phyloP scores from a whole-genome alignment of 345 rosid species.

The Cardamine resedifolia region DNA sequence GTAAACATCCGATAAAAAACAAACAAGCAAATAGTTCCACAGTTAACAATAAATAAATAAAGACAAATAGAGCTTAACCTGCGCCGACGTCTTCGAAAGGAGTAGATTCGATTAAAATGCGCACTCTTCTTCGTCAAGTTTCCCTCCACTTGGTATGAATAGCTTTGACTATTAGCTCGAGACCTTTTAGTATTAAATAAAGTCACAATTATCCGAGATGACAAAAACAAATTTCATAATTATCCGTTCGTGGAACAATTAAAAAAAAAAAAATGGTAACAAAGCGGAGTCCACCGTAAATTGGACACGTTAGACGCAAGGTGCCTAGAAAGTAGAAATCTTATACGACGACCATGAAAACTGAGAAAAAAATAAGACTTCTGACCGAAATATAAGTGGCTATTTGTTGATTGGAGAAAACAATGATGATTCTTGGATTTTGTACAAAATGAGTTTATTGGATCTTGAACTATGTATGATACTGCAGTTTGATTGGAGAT shows the following conservation, averaged over 20 bases:
- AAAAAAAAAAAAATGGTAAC: background rate
- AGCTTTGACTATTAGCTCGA: slow-evolving; percentile 29
- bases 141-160: slow-evolving; percentile 41
- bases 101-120: slow-evolving; percentile 70
- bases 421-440: background rate
- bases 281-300: background rate
- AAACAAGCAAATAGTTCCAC: slow-evolving; percentile 14
- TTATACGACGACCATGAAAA: background rate
- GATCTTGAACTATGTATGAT: background rate
- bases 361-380: background rate
- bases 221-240: background rate
- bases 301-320: background rate
- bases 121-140: slow-evolving; percentile 69
- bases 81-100: slow-evolving; percentile 45
- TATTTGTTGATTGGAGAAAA: background rate
- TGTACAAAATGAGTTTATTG: background rate
- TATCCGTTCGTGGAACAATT: background rate
- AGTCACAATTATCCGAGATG: background rate
- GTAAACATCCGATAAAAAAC: slow-evolving; percentile 7
- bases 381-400: background rate
- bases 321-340: background rate
- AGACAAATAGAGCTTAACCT: slow-evolving; percentile 44
- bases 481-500: background rate
- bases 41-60: background rate
- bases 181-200: background rate